Percentiles rank a stretch among this genome's conserved stretches.
phyloP scores from a whole-genome alignment of 352 stramenopile genomes.

The Globisporangium alternatum region DNA sequence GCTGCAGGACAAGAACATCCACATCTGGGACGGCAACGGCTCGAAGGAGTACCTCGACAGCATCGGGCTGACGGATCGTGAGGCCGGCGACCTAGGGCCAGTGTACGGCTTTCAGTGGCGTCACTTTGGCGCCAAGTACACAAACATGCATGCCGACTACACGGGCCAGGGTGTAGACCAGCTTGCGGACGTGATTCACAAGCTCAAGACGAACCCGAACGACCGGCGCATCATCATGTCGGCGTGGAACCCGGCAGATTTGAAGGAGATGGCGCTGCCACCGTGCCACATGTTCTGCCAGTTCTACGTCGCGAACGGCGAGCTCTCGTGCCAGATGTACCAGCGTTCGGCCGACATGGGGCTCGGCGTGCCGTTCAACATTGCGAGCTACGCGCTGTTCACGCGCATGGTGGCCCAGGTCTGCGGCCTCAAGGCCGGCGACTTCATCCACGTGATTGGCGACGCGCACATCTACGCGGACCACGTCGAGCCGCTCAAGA shows the following conservation, averaged over 20 bases:
- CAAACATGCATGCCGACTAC: slow-evolving; percentile 98
- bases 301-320: slow-evolving; percentile 86
- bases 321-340: slow-evolving; percentile 96
- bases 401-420: slow-evolving; percentile 97
- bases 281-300: slow-evolving; percentile 99
- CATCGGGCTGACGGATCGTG: slow-evolving; percentile 90
- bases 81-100: slow-evolving; percentile 96
- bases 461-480: slow-evolving; percentile 99
- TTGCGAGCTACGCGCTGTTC: slow-evolving; percentile 98
- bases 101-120: slow-evolving; percentile 99
- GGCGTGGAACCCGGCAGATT: slow-evolving; percentile 98
- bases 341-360: slow-evolving; percentile 99
- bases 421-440: slow-evolving; percentile 89
- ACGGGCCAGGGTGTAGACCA: slow-evolving; percentile 98
- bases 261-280: slow-evolving; percentile 97
- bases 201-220: slow-evolving; percentile 96
- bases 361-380: slow-evolving; percentile 99
- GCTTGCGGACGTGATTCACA: slow-evolving; percentile 96
- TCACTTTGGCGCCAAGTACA: slow-evolving; percentile 99
- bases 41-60: slow-evolving; percentile 94
- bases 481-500: slow-evolving; percentile 96
- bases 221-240: slow-evolving; percentile 98
- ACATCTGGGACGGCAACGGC: slow-evolving; percentile 99
- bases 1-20: slow-evolving; percentile 96
- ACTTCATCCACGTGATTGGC: slow-evolving; percentile 99